Percentiles rank a stretch among this genome's conserved stretches.
Conservation (phyloP, 495 filamentous ascomycete genomes). For the Lophium mytilinum region DNA sequence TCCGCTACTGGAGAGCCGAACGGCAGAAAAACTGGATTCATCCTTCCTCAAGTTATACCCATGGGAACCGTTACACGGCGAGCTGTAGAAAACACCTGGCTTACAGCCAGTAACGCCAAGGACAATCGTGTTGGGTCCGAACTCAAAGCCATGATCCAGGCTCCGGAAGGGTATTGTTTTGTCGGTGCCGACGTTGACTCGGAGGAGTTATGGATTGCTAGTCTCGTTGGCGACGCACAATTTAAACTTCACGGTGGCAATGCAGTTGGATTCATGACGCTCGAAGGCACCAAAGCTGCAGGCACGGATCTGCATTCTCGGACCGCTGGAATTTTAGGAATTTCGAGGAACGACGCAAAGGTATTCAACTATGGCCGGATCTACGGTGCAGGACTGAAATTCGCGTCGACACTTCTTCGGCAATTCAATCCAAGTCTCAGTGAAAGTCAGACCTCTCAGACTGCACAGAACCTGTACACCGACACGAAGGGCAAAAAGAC, state of each 20-base stretch:
- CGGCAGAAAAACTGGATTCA: conserved; percentile 58
- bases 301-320: conserved; percentile 94
- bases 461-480: conserved; percentile 72
- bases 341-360: conserved; percentile 90
- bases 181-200: conserved; percentile 98
- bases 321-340: conserved; percentile 84
- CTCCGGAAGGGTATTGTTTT: conserved; percentile 83
- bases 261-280: conserved; percentile 96
- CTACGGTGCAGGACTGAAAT: conserved; percentile 90
- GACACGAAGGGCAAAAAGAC: conserved; percentile 83
- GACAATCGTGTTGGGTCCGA: conserved; percentile 92
- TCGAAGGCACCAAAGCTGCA: conserved; percentile 88
- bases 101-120: conserved; percentile 96
- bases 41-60: conserved; percentile 96
- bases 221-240: conserved; percentile 85
- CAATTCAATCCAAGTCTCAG: conserved; percentile 84
- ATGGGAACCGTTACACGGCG: conserved; percentile 98
- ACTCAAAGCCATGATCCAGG: conserved; percentile 92
- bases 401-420: conserved; percentile 77
- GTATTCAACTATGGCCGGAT: conserved; percentile 99
- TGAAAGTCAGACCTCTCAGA: conserved; percentile 65
- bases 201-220: conserved; percentile 98
- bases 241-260: conserved; percentile 93
- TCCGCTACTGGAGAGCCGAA: conserved; percentile 15
- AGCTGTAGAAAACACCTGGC: conserved; percentile 96